A percentile compares a stretch with the other conserved stretches of the same genome.
Evolutionary conservation across 2,329 filamentous ascomycete species (phyloP).

Genomic region (Aspergillus sp.): DNA sequence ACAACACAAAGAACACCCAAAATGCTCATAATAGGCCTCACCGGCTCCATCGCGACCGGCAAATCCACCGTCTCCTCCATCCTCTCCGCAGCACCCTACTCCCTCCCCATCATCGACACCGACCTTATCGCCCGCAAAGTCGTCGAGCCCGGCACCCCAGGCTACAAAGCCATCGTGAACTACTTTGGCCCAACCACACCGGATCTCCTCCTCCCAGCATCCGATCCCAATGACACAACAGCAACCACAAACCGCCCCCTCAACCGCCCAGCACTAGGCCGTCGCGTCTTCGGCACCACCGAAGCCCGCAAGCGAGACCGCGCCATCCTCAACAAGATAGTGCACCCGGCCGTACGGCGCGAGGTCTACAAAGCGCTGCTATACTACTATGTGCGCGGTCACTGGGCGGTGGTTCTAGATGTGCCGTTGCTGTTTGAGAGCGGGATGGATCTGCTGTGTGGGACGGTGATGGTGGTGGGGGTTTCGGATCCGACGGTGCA

Average conservation of each 20-base stretch:
- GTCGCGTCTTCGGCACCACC: constrained; percentile 79
- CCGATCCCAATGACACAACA: constrained; percentile 34
- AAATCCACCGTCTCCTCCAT: constrained; percentile 93
- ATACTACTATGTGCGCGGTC: constrained; percentile 70
- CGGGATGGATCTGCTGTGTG: constrained; percentile 81
- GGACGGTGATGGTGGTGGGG: constrained; percentile 81
- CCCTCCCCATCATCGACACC: constrained; percentile 88
- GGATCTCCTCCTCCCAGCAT: constrained; percentile 70
- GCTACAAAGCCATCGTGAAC: constrained; percentile 77
- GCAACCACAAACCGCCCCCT: constrained; percentile 54
- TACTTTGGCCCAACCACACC: constrained; percentile 83
- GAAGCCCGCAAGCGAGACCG: constrained; percentile 71
- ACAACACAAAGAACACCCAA: not conserved
- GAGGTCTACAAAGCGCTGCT: constrained; percentile 78
- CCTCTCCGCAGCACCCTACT: constrained; percentile 77
- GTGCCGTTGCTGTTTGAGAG: constrained; percentile 91
- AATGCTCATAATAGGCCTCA: constrained; percentile 95
- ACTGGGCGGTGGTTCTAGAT: constrained; percentile 90
- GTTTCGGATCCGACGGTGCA: constrained; percentile 79
- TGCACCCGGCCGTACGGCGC: constrained; percentile 83
- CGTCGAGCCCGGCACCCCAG: constrained; percentile 85
- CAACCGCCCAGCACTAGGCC: constrained; percentile 81
- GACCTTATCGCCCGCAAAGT: constrained; percentile 90
- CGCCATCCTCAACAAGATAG: constrained; percentile 79
- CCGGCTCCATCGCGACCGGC: constrained; percentile 94